Conservation (phyloP, 495 filamentous ascomycete species). For the Aspergillus olivimuriae region DNA sequence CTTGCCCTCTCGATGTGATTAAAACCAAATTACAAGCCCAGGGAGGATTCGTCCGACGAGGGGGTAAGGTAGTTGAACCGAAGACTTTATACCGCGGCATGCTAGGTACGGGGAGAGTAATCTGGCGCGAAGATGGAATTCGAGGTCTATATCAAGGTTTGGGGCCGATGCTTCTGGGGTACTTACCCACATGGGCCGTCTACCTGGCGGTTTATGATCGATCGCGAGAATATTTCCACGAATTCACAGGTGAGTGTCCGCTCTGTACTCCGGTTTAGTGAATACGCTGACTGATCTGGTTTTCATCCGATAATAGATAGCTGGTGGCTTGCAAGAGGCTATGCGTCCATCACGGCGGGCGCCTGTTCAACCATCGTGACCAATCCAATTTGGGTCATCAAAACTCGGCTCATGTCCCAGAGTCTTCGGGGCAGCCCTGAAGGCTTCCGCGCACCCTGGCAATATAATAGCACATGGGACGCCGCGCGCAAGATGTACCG, state of each 20-base stretch:
- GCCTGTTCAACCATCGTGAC: constrained; percentile 89
- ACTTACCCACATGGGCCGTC: constrained; percentile 96
- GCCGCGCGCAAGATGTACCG: constrained; percentile 93
- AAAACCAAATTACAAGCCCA: constrained; percentile 98
- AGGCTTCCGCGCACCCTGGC: constrained; percentile 68
- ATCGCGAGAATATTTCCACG: constrained; percentile 64
- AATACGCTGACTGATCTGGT: no score
- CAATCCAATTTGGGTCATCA: constrained; percentile 99
- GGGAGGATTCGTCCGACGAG: constrained; percentile 60
- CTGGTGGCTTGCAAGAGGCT: constrained; percentile 55
- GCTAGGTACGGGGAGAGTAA: constrained; percentile 74
- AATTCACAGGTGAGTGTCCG: constrained; percentile 55
- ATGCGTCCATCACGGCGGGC: constrained; percentile 83
- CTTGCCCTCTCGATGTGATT: constrained; percentile 96
- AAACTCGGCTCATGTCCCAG: constrained; percentile 95
- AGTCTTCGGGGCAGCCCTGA: constrained; percentile 43
- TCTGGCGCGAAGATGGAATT: constrained; percentile 82
- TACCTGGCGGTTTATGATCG: constrained; percentile 94
- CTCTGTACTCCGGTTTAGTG: no score
- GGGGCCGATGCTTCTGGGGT: constrained; percentile 89
- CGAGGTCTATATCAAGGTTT: constrained; percentile 89
- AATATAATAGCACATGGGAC: constrained; percentile 81
- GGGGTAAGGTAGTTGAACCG: constrained; percentile 37
- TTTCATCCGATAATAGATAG: constrained; percentile 47
- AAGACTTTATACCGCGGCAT: constrained; percentile 71